phyloP scores from a whole-genome alignment of 768 basidiomycete genomes.

The Rhodocollybia butyracea region DNA sequence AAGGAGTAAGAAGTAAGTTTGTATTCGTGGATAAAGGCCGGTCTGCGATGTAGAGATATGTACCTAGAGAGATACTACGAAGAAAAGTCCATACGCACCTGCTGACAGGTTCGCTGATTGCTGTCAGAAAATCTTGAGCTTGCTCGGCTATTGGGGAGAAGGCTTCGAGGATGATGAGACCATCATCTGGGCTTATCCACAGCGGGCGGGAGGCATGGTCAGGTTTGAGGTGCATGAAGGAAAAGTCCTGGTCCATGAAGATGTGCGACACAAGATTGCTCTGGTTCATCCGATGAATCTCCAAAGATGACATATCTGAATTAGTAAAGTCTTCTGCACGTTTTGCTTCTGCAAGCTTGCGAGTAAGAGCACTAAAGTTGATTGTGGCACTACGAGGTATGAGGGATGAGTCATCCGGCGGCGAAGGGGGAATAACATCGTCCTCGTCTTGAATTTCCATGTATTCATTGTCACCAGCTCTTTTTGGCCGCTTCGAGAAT shows the following conservation, averaged over 20 bases:
- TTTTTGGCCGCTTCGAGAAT: constrained; percentile 36
- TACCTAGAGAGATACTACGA: constrained; percentile 14
- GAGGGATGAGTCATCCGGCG: constrained; percentile 36
- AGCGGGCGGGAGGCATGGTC: constrained; percentile 92
- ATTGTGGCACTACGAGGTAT: constrained; percentile 78
- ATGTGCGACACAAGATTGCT: constrained; percentile 77
- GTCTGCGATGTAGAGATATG: constrained; percentile 44
- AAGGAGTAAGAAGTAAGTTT: constrained; percentile 97
- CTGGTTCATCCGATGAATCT: constrained; percentile 68
- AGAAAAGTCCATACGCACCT: constrained; percentile 55
- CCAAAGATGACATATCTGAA: constrained; percentile 43
- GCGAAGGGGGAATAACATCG: constrained; percentile 49
- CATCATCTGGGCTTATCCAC: constrained; percentile 94
- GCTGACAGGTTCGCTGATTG: constrained; percentile 98
- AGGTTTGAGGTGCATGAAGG: constrained; percentile 79
- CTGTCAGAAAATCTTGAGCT: constrained; percentile 97
- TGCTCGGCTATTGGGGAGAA: constrained; percentile 98
- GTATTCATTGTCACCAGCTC: constrained; percentile 52
- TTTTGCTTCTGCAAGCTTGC: constrained; percentile 68
- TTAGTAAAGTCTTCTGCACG: constrained; percentile 42
- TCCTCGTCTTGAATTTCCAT: constrained; percentile 43
- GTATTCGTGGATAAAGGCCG: constrained; percentile 98
- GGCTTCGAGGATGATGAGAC: constrained; percentile 93
- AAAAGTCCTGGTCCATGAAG: constrained; percentile 83
- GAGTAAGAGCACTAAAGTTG: constrained; percentile 80